Conservation (phyloP, 2,329 filamentous ascomycete genomes). For the Sporothrix phasma region DNA sequence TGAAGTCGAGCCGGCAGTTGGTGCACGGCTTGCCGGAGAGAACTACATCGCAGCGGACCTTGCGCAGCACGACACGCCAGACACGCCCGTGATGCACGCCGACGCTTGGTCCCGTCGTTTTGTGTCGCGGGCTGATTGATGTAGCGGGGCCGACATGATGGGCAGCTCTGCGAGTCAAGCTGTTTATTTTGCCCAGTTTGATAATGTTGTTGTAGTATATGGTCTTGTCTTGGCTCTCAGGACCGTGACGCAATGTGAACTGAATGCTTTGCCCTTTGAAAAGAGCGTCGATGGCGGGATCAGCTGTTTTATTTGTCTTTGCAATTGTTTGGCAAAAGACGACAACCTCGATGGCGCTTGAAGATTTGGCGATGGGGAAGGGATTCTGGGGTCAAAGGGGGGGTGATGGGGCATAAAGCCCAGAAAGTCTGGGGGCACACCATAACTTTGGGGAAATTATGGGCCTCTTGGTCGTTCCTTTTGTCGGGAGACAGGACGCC, state of each 20-base stretch:
- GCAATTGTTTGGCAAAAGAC: neutral
- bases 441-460: slow-evolving; percentile 2
- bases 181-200: neutral
- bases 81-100: slow-evolving; percentile 10
- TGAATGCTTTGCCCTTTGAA: too few relatives aligned
- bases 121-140: neutral
- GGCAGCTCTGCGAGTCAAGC: neutral
- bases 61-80: slow-evolving; percentile 10
- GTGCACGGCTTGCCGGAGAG: slow-evolving; percentile 13
- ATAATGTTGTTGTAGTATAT: too few relatives aligned
- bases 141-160: neutral
- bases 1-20: slow-evolving; percentile 13
- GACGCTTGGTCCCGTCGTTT: neutral
- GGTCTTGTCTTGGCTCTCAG: too few relatives aligned
- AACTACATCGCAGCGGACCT: slow-evolving; percentile 16
- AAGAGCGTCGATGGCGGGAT: too few relatives aligned
- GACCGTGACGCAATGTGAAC: too few relatives aligned
- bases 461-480: neutral
- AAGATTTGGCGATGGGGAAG: neutral
- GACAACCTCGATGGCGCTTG: neutral
- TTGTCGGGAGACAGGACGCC: neutral
- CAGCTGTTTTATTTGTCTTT: neutral
- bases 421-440: neutral
- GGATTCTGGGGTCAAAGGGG: neutral
- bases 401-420: neutral